Evolutionary conservation across 495 filamentous ascomycete genomes (phyloP).

Genomic region (Hyaloscypha finlandica): DNA sequence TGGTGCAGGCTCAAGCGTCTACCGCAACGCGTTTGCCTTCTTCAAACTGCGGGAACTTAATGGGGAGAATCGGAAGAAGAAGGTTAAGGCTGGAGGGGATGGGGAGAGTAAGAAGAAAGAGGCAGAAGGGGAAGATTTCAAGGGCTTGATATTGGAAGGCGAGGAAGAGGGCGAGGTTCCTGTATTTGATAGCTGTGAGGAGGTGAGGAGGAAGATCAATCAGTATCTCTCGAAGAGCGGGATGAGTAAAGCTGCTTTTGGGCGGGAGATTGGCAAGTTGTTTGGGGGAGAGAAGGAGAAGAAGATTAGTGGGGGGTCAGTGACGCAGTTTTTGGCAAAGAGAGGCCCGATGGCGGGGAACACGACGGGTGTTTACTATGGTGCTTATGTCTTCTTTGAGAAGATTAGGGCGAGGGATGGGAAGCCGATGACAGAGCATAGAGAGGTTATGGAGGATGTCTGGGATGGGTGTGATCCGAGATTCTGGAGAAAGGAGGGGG

Average conservation of each 20-base stretch:
- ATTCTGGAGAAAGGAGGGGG: no score
- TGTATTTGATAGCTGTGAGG: slow-evolving; percentile 58
- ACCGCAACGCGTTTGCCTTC: slow-evolving; percentile 37
- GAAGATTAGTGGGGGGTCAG: slow-evolving; percentile 39
- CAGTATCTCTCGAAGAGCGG: slow-evolving; percentile 48
- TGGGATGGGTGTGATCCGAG: not conserved
- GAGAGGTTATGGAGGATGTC: slow-evolving; percentile 54
- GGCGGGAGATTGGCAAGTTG: slow-evolving; percentile 45
- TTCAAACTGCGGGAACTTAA: slow-evolving; percentile 44
- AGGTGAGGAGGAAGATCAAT: slow-evolving; percentile 56
- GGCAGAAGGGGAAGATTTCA: slow-evolving; percentile 35
- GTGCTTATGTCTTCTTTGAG: slow-evolving; percentile 60
- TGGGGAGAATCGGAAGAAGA: slow-evolving; percentile 38
- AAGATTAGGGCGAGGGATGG: slow-evolving; percentile 57
- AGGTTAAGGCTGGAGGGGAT: slow-evolving; percentile 24
- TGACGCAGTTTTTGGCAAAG: slow-evolving; percentile 50
- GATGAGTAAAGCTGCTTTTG: slow-evolving; percentile 55
- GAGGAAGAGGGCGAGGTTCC: slow-evolving; percentile 45
- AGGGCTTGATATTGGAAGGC: slow-evolving; percentile 41
- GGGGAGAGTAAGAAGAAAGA: slow-evolving; percentile 14
- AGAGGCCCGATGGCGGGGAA: slow-evolving; percentile 48
- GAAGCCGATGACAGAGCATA: slow-evolving; percentile 54
- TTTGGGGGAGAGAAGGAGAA: slow-evolving; percentile 24
- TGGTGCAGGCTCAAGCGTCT: slow-evolving; percentile 29
- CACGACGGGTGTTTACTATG: slow-evolving; percentile 48